Base-by-base conservation (phyloP, 2,329 filamentous ascomycete species). In the Diplodia sapinea region DNA sequence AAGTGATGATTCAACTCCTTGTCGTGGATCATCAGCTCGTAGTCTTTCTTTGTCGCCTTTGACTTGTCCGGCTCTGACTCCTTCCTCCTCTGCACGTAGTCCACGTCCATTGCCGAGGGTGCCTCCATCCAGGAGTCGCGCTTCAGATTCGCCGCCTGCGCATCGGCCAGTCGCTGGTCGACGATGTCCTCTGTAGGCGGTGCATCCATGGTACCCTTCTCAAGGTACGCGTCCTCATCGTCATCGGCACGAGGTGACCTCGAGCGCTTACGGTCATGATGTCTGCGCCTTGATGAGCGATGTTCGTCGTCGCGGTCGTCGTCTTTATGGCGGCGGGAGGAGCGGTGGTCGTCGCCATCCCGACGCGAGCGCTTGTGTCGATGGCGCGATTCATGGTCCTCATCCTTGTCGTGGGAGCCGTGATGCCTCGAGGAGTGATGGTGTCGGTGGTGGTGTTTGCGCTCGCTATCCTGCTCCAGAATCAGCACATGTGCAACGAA, bases 51-150 rank as follows among this genome's bases (percentile, higher is more conserved):
- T 65, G 83, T 71, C 80, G 86, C 67, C 72, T 79, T 72, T 80
- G 82, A 47, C 79, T 79, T 73, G 40, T 78, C 77, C 36, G 79
- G 78, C 65, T 77, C 76, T 2, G 67, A 61, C 7, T 81, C 77
- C 69, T 87, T 88, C 69, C 85, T 82, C 69, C 87, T 84, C 74
- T 91, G 86, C 62, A 93, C 85, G 76, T 96, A 97, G 75, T 98
- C 94, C 68, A 98, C 84, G 65, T 94, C 90, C 43, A 96, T 80
- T 0, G 90, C 88, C 0, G 91, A 92, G 0, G 94, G 93, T 0
- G 90, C 90, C 69, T 93, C 90, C 95, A 99, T 99, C 94, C 96
- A 99, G 0, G 91, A 87, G 78, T 98, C 95, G 70, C 96, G 88
- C 71, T 89, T 85, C 38, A 89, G 73, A 1, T 79, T 68, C 75